Percentiles rank a stretch among this genome's conserved stretches.
Conservation (phyloP, 345 rosid genomes). For the Salix exigua region DNA sequence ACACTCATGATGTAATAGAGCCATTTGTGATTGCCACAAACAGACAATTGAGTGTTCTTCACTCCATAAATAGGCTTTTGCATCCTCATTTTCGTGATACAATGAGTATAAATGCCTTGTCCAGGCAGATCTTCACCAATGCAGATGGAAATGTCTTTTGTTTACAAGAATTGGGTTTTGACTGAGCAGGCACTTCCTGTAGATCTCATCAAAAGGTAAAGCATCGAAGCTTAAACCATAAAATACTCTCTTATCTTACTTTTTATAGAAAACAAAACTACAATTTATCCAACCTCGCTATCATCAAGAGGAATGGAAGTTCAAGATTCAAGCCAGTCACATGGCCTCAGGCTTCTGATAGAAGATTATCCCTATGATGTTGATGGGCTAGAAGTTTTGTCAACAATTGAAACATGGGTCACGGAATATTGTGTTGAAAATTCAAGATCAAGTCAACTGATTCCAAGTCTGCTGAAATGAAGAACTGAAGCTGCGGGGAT, state of each 20-base stretch:
- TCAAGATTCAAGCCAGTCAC: constrained; percentile 40
- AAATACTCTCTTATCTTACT: not conserved
- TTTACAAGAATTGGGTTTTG: constrained; percentile 74
- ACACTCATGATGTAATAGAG: constrained; percentile 84
- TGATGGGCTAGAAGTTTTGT: constrained; percentile 89
- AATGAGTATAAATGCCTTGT: constrained; percentile 83
- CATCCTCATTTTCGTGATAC: constrained; percentile 93
- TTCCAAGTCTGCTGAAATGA: too few species aligned
- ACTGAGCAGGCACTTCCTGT: constrained; percentile 78
- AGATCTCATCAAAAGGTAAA: constrained; percentile 72
- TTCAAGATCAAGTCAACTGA: too few species aligned
- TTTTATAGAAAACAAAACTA: not conserved
- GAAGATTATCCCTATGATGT: constrained; percentile 90
- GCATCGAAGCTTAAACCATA: not conserved
- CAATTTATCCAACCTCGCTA: not conserved
- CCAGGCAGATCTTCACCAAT: constrained; percentile 80
- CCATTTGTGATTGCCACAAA: constrained; percentile 82
- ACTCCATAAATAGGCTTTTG: constrained; percentile 79
- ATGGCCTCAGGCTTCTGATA: constrained; percentile 68
- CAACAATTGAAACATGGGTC: constrained; percentile 82
- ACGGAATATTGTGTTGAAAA: constrained; percentile 72
- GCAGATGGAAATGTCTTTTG: constrained; percentile 76
- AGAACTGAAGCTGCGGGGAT: too few species aligned
- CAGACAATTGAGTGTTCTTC: constrained; percentile 73
- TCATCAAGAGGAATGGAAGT: constrained; percentile 70